These are phyloP conservation scores for Blastomyces gilchristii DNA, from an alignment of 2,329 filamentous ascomycete genomes.

Conservation along the genomic window DNA sequence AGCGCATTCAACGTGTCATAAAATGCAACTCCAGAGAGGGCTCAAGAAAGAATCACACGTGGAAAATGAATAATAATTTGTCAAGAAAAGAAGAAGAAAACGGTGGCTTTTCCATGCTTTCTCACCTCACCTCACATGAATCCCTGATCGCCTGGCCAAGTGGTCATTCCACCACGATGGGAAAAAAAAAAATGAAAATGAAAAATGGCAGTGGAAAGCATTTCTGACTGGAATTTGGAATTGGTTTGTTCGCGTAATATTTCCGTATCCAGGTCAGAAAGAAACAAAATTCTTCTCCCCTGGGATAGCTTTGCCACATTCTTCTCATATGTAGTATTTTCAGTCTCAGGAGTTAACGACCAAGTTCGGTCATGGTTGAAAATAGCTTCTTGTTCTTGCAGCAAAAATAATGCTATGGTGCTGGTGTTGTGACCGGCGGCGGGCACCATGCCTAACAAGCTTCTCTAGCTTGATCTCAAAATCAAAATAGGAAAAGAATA, in stretches of 20 bases:
- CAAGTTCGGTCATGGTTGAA: too few species aligned
- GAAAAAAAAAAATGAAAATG: neutral
- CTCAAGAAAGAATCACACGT: neutral
- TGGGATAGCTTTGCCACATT: neutral
- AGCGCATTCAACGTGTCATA: neutral
- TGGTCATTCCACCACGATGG: neutral
- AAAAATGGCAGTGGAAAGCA: neutral
- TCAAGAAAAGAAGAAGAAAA: too few species aligned
- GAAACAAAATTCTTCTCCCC: neutral
- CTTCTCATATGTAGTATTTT: neutral
- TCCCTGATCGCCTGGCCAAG: neutral
- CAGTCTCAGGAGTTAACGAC: too few species aligned
- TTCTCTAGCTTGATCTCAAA: slow-evolving; percentile 4
- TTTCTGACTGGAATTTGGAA: neutral
- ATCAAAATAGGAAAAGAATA: neutral
- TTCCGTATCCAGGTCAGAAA: neutral
- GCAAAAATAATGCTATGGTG: too few species aligned
- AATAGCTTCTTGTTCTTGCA: neutral
- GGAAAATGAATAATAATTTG: neutral
- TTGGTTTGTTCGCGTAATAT: neutral
- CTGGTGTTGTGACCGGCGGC: neutral
- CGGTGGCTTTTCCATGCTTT: too few species aligned
- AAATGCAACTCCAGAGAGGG: neutral
- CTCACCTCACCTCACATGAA: too few species aligned
- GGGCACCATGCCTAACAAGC: slow-evolving; percentile 1